phyloP scores from a whole-genome alignment of 148 eudicot species.

The Rhododendron ovatum region DNA sequence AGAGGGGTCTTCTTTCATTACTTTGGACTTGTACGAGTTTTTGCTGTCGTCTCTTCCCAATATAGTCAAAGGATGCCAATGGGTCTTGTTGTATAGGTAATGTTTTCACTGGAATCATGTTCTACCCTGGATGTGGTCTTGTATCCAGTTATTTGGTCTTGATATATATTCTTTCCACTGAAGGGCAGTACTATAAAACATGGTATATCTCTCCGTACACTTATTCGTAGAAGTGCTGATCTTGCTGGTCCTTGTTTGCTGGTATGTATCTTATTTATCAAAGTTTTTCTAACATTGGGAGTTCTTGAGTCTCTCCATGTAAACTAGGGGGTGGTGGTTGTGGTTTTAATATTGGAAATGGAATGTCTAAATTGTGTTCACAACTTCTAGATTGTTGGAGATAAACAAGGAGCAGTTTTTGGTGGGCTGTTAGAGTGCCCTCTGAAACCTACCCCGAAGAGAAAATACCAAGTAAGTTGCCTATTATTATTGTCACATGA shows the following conservation, averaged over 20 bases:
- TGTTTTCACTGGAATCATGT: conserved; percentile 4
- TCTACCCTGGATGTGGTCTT: background rate
- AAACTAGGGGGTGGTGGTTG: background rate
- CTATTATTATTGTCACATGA: background rate
- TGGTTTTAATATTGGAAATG: background rate
- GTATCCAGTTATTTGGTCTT: conserved; percentile 2
- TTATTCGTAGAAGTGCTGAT: conserved; percentile 72
- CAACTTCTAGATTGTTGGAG: conserved; percentile 68
- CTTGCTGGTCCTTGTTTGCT: conserved; percentile 77
- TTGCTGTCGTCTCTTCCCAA: conserved; percentile 75
- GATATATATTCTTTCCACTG: conserved; percentile 49
- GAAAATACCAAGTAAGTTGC: conserved; percentile 82
- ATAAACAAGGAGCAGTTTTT: conserved; percentile 82
- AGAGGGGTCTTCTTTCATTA: conserved; percentile 61
- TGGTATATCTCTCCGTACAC: conserved; percentile 96
- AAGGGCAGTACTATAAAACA: conserved; percentile 97
- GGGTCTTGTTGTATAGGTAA: conserved; percentile 92
- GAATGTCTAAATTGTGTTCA: conserved; percentile 4
- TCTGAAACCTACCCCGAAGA: conserved; percentile 70
- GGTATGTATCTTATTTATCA: conserved; percentile 44
- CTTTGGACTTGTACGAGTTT: conserved; percentile 61
- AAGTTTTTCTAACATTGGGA: background rate
- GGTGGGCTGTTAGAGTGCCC: conserved; percentile 94
- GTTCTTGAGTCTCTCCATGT: background rate
- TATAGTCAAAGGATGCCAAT: conserved; percentile 93